Evolutionary conservation across 2,329 filamentous ascomycete genomes (phyloP).

Genomic region (Neospermospora avenae): DNA sequence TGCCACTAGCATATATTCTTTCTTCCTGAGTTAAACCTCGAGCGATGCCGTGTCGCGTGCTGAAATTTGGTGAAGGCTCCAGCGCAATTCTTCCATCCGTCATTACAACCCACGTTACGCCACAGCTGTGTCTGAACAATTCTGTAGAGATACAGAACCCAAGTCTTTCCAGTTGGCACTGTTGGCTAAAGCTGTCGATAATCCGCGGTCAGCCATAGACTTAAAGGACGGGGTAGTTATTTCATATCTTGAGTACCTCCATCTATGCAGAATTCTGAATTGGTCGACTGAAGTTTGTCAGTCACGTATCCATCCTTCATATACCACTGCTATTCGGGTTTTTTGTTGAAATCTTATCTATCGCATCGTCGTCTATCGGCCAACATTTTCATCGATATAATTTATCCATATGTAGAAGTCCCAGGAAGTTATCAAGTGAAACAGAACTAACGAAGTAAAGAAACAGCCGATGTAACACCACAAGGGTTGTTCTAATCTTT

Average conservation of each 20-base stretch:
- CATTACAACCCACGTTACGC: conserved; percentile 21
- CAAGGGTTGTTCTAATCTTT: conserved; percentile 10
- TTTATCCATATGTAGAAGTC: too few relatives aligned
- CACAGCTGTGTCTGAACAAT: conserved; percentile 8
- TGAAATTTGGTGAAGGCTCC: conserved; percentile 12
- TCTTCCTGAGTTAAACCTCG: not conserved
- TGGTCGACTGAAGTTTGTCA: conserved; percentile 14
- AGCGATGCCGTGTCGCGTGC: conserved; percentile 1
- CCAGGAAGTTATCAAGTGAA: too few relatives aligned
- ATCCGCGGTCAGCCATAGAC: not conserved
- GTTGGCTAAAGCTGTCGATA: not conserved
- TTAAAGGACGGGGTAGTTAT: too few relatives aligned
- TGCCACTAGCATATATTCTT: not conserved
- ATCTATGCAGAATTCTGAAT: conserved; percentile 18
- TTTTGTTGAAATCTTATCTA: conserved; percentile 17
- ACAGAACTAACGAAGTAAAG: too few relatives aligned
- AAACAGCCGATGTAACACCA: conserved; percentile 11
- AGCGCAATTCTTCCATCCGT: conserved; percentile 21
- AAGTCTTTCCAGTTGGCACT: conserved; percentile 25
- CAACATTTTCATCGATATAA: not conserved
- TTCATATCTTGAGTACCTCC: conserved; percentile 19
- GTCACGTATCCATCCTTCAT: conserved; percentile 19
- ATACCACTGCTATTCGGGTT: conserved; percentile 22
- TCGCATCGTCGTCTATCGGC: not conserved
- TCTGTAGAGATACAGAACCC: conserved; percentile 11